phyloP scores from a whole-genome alignment of 768 basidiomycete genomes.

The Scleroderma bovista region DNA sequence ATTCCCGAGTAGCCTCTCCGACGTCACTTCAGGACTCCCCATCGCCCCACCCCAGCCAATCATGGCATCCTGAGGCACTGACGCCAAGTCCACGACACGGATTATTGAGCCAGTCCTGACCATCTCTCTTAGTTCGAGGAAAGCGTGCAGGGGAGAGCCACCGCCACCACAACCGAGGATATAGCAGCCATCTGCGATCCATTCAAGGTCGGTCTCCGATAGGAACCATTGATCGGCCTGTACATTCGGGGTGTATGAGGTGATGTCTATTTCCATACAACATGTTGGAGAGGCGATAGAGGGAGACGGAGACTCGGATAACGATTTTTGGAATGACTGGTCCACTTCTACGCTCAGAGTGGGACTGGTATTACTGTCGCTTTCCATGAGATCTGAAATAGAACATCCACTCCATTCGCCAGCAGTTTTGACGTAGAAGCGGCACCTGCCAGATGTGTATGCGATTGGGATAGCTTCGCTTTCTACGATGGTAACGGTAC shows the following conservation, averaged over 20 bases:
- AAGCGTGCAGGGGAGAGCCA: constrained; percentile 50
- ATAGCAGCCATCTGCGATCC: constrained; percentile 59
- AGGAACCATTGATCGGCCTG: constrained; percentile 39
- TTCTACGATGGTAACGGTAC: constrained; percentile 47
- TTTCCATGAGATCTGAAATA: constrained; percentile 16
- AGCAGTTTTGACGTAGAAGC: constrained; percentile 54
- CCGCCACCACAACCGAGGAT: constrained; percentile 62
- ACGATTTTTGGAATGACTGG: not conserved
- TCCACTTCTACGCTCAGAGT: not conserved
- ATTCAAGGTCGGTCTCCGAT: constrained; percentile 46
- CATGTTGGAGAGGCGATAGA: constrained; percentile 11
- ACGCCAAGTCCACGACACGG: constrained; percentile 40
- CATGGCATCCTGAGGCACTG: constrained; percentile 38
- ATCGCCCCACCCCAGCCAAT: constrained; percentile 38
- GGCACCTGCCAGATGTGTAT: constrained; percentile 29
- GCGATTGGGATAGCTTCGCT: constrained; percentile 45
- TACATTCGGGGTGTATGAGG: constrained; percentile 35
- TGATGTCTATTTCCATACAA: constrained; percentile 21
- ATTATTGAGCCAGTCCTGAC: constrained; percentile 44
- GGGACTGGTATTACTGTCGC: not conserved
- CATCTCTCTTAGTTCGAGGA: constrained; percentile 46
- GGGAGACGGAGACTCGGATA: not conserved
- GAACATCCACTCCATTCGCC: constrained; percentile 40
- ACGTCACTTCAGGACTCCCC: constrained; percentile 37
- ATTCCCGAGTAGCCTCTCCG: constrained; percentile 33